Base-by-base conservation (phyloP, 257 asterid genomes). In the Gentiana macrophylla region DNA sequence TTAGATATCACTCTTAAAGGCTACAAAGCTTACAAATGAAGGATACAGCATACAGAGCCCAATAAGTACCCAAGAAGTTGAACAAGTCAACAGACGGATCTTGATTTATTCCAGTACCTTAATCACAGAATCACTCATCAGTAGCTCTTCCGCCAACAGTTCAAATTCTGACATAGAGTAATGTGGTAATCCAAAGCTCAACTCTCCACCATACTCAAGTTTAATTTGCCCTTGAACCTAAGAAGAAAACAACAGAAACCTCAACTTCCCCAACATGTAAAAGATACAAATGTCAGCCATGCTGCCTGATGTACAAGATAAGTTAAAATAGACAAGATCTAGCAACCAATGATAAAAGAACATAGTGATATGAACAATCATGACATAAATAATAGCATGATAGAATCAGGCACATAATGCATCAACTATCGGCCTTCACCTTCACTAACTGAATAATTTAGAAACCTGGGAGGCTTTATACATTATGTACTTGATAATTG, bases 201-300 rank as follows among this genome's bases (percentile, higher is more conserved):
- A 67, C 57, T 67, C 73, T 64, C 77, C 97, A 65, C 87, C 85
- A 63, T 60, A 45, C 76, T 86, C 63, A 64, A 93, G 92, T 74
- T 95, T 89, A 65, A 93, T 85, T 76, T 89, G 95, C 65, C 99
- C 99, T 78, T 84, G 97, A 69, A 89, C 99, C 99, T 92, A 63
- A 76, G 62, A 63, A 38, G 55, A 61, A 71, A 64, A 13, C 8
- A 64, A 13, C 8, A 56, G 56, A 62, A 60, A 60, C 35, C 32
- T 54, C 64, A 60, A 63, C 56, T 59, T 67, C 53, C 3, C 46
- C 46, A 41, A 41, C 6, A 71, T 67, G 61, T 55, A 66, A 56
- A 12, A 6, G 37, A 10, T 45, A 8, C 12, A 4, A 32, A 60
- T 44, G 35, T 54, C n/a, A 55, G 12, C 50, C 33, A 59, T 32